A percentile compares a stretch with the other conserved stretches of the same genome.
These are phyloP conservation scores for Boletus bicolor DNA, from an alignment of 768 basidiomycete genomes.

Conservation along the genomic window DNA sequence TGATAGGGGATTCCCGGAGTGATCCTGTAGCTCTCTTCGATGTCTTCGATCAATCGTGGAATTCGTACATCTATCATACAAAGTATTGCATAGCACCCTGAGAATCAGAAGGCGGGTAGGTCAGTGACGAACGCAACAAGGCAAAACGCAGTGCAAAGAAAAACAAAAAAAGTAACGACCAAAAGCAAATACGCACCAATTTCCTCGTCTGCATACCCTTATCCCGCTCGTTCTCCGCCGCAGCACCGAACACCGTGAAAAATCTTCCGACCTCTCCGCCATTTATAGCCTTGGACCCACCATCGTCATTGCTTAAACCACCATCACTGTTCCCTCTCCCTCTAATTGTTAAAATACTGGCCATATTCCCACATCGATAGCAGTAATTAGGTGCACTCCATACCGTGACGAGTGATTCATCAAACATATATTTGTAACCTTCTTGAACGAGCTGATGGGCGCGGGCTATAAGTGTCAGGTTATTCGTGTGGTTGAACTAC, in stretches of 20 bases:
- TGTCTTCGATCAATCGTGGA: neutral
- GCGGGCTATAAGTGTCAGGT: constrained; percentile 82
- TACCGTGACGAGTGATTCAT: constrained; percentile 85
- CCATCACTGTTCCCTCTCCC: constrained; percentile 46
- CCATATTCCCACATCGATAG: constrained; percentile 84
- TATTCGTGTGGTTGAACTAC: constrained; percentile 92
- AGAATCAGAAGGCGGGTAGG: neutral
- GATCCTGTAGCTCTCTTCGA: neutral
- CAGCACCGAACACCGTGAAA: constrained; percentile 86
- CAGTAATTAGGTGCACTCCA: constrained; percentile 93
- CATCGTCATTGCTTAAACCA: constrained; percentile 8
- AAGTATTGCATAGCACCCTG: constrained; percentile 40
- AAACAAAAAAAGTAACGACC: neutral
- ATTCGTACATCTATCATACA: constrained; percentile 28
- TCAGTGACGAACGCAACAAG: neutral
- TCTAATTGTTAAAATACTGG: constrained; percentile 82
- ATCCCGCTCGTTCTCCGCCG: constrained; percentile 86
- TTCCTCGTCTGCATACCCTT: constrained; percentile 71
- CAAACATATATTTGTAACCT: constrained; percentile 97
- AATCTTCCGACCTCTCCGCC: constrained; percentile 37
- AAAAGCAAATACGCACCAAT: constrained; percentile 49
- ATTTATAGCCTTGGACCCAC: neutral
- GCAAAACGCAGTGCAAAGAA: neutral
- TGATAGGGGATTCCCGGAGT: neutral
- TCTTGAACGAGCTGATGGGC: constrained; percentile 97